Evolutionary conservation across 352 stramenopile species (phyloP), one percentile per base, ranked within the genome.

Genomic region (Thraustotheca clavata): DNA sequence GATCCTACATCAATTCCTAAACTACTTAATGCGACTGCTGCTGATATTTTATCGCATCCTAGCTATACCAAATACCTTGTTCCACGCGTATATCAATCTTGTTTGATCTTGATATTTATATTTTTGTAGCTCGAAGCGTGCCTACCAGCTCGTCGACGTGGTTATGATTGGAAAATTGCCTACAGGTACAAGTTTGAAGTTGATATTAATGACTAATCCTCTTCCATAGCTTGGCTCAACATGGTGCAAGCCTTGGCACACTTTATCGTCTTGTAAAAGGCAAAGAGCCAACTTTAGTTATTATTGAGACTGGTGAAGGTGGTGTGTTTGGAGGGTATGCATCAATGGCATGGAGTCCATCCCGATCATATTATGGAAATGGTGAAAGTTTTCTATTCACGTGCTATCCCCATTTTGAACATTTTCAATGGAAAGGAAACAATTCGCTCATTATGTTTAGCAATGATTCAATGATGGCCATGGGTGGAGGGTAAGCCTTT

Each of bases 371-470:
- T 67, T 90, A 90, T 29, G 81, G 81, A 52, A 77, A 72, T 8
- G 81, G 81, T 41, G 77, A 90, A 67, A 78, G 75, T 11, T 90
- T 88, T 59, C 78, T 90, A 36, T 90, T 90, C 49, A 81, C 79
- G 11, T 83, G 72, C 35, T 71, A 78, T 16, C 73, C 81, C 0
- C 67, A 67, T 34, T 90, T 87, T 54, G 76, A 88, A 55, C 67
- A 71, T 16, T 88, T 87, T 49, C 67, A 62, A 14, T 90, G 81
- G 79, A 80, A 74, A n/a, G 73, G 69, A 41, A 70, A 71, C 24
- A 85, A 90, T 60, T 60, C 70, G 1, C 86, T 90, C 73, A 73
- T 84, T 67, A 88, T 90, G 81, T 66, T 83, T 57, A 88, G 79
- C 71, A 87, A 85, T 46, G 67, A 82, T 22, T 62, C 73, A 33